These are phyloP conservation scores for Uronychia setigera DNA, from an alignment of 73 alveolate species.

Conservation along the genomic window DNA sequence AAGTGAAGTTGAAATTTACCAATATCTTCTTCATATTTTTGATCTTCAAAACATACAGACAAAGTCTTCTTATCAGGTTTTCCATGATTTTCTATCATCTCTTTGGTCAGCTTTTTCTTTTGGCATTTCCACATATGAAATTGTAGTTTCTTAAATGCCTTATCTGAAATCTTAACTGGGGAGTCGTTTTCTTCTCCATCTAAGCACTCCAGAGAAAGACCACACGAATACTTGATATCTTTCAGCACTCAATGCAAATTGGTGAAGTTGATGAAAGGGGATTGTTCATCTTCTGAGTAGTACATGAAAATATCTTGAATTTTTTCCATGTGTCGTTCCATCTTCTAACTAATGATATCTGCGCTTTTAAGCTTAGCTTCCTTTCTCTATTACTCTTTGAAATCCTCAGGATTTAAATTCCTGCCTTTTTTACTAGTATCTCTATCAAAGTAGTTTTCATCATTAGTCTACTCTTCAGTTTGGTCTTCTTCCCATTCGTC, in stretches of 20 bases:
- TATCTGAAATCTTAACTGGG: neutral
- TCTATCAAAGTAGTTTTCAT: neutral
- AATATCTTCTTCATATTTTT: constrained; percentile 15
- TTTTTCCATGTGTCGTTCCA: neutral
- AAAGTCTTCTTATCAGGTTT: neutral
- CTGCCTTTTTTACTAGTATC: neutral
- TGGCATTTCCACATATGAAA: neutral
- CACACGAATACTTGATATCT: neutral
- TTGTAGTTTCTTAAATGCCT: neutral
- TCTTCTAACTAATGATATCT: neutral
- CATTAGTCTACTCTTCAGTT: neutral
- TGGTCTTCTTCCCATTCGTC: neutral
- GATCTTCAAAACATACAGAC: constrained; percentile 35
- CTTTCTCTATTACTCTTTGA: neutral
- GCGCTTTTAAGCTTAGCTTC: neutral
- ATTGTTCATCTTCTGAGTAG: neutral
- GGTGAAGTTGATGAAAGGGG: neutral
- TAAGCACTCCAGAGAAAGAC: neutral
- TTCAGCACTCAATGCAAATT: neutral
- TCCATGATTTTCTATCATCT: neutral
- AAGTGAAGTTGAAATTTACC: neutral
- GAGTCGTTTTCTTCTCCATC: neutral
- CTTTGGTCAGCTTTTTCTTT: neutral
- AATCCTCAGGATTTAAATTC: no score
- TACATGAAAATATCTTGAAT: neutral